Base-by-base conservation (phyloP, 148 eudicot species). In the Agrostemma githago region DNA sequence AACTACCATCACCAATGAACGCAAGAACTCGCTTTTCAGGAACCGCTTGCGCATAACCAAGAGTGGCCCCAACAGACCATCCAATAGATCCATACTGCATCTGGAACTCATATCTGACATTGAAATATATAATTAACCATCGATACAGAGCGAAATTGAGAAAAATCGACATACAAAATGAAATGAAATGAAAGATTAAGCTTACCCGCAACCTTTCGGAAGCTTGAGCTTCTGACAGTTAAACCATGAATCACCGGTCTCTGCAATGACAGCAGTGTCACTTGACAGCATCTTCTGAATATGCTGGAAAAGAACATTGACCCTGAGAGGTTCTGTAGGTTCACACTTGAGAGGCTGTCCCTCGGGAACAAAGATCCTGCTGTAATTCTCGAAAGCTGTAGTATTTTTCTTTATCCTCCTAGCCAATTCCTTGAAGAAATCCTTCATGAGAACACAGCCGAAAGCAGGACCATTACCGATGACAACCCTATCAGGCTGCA, bases 1-100 rank as follows among this genome's bases (percentile, higher is more conserved):
- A 93, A 80, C 98, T 93, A 34, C 98, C 98, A 78, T 93, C 98
- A 43, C 98, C 98, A 62, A 93, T 93, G 88, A 89, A 93, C 72
- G 98, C 89, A 69, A 93, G 89, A 70, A 91, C 92, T 56, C 98
- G 85, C 79, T 88, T 89, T 67, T 86, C 79, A 15, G 84, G 81
- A 1, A 86, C 88, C 60, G 91, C 98, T 82, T 93, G 98, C 1
- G 98, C 98, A 81, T 93, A 93, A n/a, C 98, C 98, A 73, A 93
- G 94, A 56, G 95, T 88, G 6, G 98, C 96, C 58, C 98, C 98
- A 4, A 93, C 98, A 5, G 98, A 93, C 98, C 98, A 93, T 53
- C 98, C 98, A 74, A 93, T 90, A 38, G 98, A 93, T 39, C 92
- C 97, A 83, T 91, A 89, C 75, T 88, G 97, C 94, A 91, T 89